A percentile compares a stretch with the other conserved stretches of the same genome.
Evolutionary conservation across 495 filamentous ascomycete genomes (phyloP).

Genomic region (Tuber borchii): DNA sequence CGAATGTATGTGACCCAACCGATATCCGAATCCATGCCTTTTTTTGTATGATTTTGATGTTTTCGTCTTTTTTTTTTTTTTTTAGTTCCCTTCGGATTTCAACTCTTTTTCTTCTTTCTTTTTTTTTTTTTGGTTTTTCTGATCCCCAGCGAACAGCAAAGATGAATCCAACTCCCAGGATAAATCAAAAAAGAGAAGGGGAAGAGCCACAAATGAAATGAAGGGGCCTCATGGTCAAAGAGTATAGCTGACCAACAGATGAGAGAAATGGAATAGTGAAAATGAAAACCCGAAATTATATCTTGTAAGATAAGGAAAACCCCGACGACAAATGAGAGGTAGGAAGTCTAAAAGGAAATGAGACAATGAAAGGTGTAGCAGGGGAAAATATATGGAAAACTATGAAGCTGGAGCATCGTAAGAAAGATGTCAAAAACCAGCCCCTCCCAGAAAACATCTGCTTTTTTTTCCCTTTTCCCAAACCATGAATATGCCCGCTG

Average conservation of each 20-base stretch:
- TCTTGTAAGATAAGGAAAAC: background rate
- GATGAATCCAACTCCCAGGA: background rate
- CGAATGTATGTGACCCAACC: conserved; percentile 18
- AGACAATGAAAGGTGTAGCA: conserved; percentile 2
- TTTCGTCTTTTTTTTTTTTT: conserved; percentile 17
- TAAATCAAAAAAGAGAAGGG: conserved; percentile 15
- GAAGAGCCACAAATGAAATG: conserved; percentile 24
- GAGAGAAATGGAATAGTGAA: conserved; percentile 2
- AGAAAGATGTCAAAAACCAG: background rate
- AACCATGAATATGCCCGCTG: background rate
- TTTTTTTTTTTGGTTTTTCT: conserved; percentile 25
- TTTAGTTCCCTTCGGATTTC: conserved; percentile 8
- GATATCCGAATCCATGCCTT: conserved; percentile 18
- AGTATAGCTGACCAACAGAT: background rate
- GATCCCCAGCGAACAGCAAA: background rate
- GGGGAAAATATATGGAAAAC: conserved; percentile 1
- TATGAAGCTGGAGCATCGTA: background rate
- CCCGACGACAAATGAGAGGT: background rate
- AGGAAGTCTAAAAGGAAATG: conserved; percentile 1
- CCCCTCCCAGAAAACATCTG: background rate
- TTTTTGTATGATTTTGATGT: conserved; percentile 13
- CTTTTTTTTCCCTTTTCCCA: background rate
- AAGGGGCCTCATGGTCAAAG: background rate
- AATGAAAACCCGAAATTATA: background rate
- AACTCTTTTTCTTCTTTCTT: conserved; percentile 9